Evolutionary conservation across 2,329 filamentous ascomycete genomes (phyloP), one percentile per base, ranked within the genome.

Genomic region (Remersonia thermophila): DNA sequence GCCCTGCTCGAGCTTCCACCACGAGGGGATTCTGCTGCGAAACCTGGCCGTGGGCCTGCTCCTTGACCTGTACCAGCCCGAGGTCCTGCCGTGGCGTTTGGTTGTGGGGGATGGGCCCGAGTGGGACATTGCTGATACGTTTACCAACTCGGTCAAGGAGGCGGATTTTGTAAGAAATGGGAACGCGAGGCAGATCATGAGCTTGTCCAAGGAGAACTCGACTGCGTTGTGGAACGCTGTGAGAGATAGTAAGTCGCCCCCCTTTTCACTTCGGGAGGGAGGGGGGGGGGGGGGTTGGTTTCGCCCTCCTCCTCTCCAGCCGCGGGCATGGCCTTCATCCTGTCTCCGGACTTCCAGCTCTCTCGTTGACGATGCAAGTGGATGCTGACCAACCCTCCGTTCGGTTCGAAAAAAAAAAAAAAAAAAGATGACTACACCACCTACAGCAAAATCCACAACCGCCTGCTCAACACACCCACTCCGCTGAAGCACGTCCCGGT

Each of bases 111-210:
- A 73, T 39, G 71, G 70, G 13, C 51, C 65, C 23, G 66, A 65
- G 33, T 76, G 71, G 71, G 71, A 76, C 46, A 73, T 75, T 33
- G 64, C 59, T 29, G 72, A 77, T 51, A 76, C 73, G 0, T 79
- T 78, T 46, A 62, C 77, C 38, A 79, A 79, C 54, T 67, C 68
- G 38, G 71, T 71, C 43, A 79, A 79, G 54, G 74, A 79, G 67
- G 86, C 87, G 20, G 86, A 94, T 58, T 93, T 86, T 48, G 66
- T 93, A 34, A 75, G 87, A 35, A 89, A 91, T 48, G 85, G 86
- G 30, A 91, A 82, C 36, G 85, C 84, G 12, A 86, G 89, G 55
- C 80, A 82, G 42, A 87, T 93, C 51, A 93, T 94, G 84, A 80
- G 77, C 36, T 65, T 95, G 51, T 85, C 80, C 42, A 87, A 86